phyloP scores from a whole-genome alignment of 2,329 filamentous ascomycete species.

The Calonectria ilicicola region DNA sequence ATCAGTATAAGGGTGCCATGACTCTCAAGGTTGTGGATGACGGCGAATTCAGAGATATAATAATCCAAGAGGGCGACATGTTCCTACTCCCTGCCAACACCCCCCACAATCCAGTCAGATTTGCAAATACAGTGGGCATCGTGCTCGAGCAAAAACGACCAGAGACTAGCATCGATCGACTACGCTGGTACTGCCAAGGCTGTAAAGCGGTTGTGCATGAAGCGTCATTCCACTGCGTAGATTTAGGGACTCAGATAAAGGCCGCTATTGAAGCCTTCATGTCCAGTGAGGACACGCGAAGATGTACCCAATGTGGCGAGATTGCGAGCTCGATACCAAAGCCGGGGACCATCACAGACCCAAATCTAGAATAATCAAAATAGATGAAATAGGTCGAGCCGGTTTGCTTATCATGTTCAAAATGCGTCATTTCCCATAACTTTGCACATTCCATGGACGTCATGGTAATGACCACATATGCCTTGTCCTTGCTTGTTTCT shows the following conservation, averaged over 20 bases:
- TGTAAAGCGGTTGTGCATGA: conserved; percentile 85
- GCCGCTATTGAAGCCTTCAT: conserved; percentile 87
- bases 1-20: conserved; percentile 95
- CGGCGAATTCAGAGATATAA: conserved; percentile 80
- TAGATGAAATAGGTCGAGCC: neutral
- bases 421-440: neutral
- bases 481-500: neutral
- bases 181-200: conserved; percentile 89
- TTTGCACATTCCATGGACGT: neutral
- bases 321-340: conserved; percentile 79
- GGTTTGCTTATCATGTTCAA: neutral
- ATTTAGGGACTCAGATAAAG: conserved; percentile 96
- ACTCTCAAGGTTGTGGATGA: conserved; percentile 89
- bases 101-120: conserved; percentile 96
- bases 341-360: conserved; percentile 69
- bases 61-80: conserved; percentile 93
- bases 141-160: conserved; percentile 90
- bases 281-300: conserved; percentile 73
- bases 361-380: conserved; percentile 58
- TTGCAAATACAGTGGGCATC: conserved; percentile 90
- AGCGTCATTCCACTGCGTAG: conserved; percentile 86
- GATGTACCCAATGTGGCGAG: conserved; percentile 80
- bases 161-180: conserved; percentile 74
- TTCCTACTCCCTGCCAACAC: conserved; percentile 91
- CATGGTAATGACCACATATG: neutral